These are phyloP conservation scores for Pythium pyrilobum DNA, from an alignment of 352 stramenopile species.

Conservation along the genomic window DNA sequence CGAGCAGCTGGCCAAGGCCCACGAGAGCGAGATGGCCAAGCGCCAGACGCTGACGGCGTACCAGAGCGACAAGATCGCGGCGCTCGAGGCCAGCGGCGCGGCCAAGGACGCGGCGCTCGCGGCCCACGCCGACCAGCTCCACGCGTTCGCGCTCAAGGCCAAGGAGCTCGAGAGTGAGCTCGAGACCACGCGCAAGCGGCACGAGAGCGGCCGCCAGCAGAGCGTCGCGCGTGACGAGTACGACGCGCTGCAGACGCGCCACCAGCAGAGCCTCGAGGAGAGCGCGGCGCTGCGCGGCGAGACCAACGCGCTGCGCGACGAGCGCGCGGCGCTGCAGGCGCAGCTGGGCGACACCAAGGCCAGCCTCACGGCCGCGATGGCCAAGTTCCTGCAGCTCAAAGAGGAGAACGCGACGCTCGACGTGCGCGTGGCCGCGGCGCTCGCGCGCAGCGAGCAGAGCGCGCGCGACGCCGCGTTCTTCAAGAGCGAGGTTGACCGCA, in stretches of 20 bases:
- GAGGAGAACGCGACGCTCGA: conserved; percentile 49
- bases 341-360: conserved; percentile 36
- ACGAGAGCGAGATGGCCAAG: conserved; percentile 14
- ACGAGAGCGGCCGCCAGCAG: conserved; percentile 10
- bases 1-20: conserved; percentile 19
- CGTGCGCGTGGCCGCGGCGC: conserved; percentile 29
- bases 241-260: conserved; percentile 20
- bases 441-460: conserved; percentile 32
- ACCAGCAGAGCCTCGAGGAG: conserved; percentile 30
- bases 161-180: conserved; percentile 33
- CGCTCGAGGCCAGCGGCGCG: neutral
- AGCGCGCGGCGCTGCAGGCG: conserved; percentile 29
- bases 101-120: conserved; percentile 8
- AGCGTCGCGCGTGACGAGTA: conserved; percentile 18
- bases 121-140: conserved; percentile 5
- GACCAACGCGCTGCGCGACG: conserved; percentile 45
- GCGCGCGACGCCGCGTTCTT: conserved; percentile 30
- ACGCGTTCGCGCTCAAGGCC: conserved; percentile 10
- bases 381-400: conserved; percentile 58
- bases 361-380: conserved; percentile 27
- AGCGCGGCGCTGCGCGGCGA: conserved; percentile 42
- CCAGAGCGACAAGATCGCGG: conserved; percentile 22
- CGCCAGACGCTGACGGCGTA: conserved; percentile 13
- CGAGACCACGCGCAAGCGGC: conserved; percentile 6
- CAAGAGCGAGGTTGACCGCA: conserved; percentile 36